phyloP scores from a whole-genome alignment of 1,139 yeast genomes.

The Geotrichum carabidarum region DNA sequence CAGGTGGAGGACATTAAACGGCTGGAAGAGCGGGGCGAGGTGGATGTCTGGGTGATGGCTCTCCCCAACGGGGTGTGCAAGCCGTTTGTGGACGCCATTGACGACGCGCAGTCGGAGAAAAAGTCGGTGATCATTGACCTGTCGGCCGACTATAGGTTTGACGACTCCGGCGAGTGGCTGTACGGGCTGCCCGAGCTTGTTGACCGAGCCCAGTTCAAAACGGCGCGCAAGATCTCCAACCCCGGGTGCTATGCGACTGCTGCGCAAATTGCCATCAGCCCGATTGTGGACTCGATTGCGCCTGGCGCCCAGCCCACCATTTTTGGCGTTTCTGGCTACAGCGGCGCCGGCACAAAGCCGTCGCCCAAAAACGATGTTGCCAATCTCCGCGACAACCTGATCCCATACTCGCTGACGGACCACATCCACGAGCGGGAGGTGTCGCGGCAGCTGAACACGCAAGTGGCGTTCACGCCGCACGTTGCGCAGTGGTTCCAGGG shows the following conservation, averaged over 20 bases:
- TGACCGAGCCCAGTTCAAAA: constrained; percentile 58
- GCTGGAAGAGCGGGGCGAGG: constrained; percentile 68
- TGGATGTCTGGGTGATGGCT: constrained; percentile 99
- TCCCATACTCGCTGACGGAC: constrained; percentile 93
- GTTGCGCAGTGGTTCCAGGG: constrained; percentile 99
- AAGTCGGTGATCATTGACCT: constrained; percentile 80
- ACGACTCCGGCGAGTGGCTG: constrained; percentile 77
- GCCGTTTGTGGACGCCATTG: constrained; percentile 94
- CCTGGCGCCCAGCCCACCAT: constrained; percentile 66
- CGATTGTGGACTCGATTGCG: constrained; percentile 53
- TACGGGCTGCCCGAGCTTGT: constrained; percentile 82
- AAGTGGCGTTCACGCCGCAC: constrained; percentile 90
- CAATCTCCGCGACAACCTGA: constrained; percentile 70
- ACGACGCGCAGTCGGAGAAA: constrained; percentile 47
- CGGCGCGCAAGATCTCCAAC: constrained; percentile 82
- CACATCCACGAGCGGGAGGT: constrained; percentile 95
- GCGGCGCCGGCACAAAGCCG: constrained; percentile 99
- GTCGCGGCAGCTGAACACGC: constrained; percentile 67
- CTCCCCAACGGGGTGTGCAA: constrained; percentile 96
- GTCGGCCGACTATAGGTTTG: constrained; percentile 94
- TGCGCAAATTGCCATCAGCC: constrained; percentile 89
- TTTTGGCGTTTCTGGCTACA: constrained; percentile 95
- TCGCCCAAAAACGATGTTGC: constrained; percentile 87
- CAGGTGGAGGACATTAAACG: constrained; percentile 79
- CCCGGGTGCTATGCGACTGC: constrained; percentile 99